phyloP scores from a whole-genome alignment of 2,329 filamentous ascomycete species.

The Claviceps spartinae region DNA sequence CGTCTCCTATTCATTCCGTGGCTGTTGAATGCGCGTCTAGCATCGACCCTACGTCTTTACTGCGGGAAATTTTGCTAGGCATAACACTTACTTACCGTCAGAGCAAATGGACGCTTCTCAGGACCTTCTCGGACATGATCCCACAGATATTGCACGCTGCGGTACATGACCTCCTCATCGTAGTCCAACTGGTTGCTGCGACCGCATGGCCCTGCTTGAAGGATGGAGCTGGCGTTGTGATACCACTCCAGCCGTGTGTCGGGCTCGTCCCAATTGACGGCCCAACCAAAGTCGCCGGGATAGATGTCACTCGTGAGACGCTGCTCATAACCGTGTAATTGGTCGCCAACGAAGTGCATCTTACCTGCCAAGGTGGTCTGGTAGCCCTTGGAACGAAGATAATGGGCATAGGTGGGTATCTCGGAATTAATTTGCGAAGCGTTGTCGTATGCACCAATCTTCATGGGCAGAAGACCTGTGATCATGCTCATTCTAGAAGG shows the following conservation, averaged over 20 bases:
- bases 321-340: constrained; percentile 87
- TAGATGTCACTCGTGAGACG: constrained; percentile 92
- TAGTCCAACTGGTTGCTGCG: constrained; percentile 92
- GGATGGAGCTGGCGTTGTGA: constrained; percentile 87
- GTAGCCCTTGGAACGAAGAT: constrained; percentile 71
- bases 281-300: constrained; percentile 87
- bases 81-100: constrained; percentile 42
- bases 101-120: constrained; percentile 61
- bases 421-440: constrained; percentile 73
- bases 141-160: constrained; percentile 77
- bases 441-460: constrained; percentile 87
- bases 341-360: constrained; percentile 95
- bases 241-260: constrained; percentile 84
- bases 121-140: constrained; percentile 75
- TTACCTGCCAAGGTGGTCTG: constrained; percentile 86
- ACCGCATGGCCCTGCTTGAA: constrained; percentile 78
- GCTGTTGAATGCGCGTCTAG: not conserved
- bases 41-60: not conserved
- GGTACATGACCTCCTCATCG: constrained; percentile 92
- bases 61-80: not conserved
- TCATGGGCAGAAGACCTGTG: constrained; percentile 78
- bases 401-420: constrained; percentile 84
- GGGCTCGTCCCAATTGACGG: constrained; percentile 89
- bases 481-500: constrained; percentile 93
- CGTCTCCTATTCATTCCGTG: not conserved